Base-by-base conservation (phyloP, 345 rosid species). In the Rhizophora mangle region DNA sequence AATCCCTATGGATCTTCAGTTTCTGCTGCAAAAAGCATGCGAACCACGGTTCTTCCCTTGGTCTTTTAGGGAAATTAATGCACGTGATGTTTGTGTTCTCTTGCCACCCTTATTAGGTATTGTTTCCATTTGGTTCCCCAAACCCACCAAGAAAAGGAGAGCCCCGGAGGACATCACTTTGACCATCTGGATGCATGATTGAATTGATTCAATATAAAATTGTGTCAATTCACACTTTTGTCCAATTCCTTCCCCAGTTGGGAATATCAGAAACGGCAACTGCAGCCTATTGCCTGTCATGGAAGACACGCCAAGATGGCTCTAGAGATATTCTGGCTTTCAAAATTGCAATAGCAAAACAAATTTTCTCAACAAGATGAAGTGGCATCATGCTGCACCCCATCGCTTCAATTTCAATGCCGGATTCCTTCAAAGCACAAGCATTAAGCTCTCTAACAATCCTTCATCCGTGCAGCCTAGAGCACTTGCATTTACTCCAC, bases 401-500 rank as follows among this genome's bases (percentile, higher is more conserved):
- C 81, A 81, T 78, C 8, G 69, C 76, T 70, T 86, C 88, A 24
- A 93, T 83, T 83, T 86, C 86, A 18, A 86, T 55, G 8, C 94
- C 97, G 0, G 88, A 83, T 74, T 93, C 88, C 76, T 80, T 86
- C 78, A 93, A 76, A 63, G 84, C 8, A 6, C 43, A 36, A 8
- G 10, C 92, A 30, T 51, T 64, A 60, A 91, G 92, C 80, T 91
- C 97, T 68, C 84, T 84, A 70, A 74, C 53, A 93, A 78, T 64
- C 92, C 96, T 76, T 91, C 87, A 39, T 85, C 88, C 0, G 91
- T 85, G 80, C 97, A 93, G 22, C 97, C 97, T 9, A 93, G 82
- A 2, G 97, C 89, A 21, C 90, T 89, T 30, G 98, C 96, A 65
- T 89, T 93, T 58, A 93, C 97, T 31, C 94, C 96, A 57, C 97